Conservation (phyloP, 2,329 filamentous ascomycete genomes). For the Neofusicoccum laricinum region DNA sequence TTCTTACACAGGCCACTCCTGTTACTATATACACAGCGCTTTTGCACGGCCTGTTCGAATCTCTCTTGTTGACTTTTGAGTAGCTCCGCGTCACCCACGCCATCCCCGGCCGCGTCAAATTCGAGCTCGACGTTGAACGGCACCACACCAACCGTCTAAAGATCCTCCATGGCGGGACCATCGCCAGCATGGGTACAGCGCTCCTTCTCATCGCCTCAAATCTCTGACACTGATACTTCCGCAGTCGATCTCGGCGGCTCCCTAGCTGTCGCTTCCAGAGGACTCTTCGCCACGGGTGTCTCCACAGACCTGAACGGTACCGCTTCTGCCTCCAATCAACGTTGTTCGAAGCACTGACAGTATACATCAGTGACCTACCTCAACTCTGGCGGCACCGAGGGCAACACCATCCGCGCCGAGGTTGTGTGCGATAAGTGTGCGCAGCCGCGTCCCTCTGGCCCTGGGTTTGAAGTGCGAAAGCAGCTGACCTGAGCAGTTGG, state of each 20-base stretch:
- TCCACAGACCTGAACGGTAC: conserved; percentile 63
- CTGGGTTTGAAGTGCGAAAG: neutral
- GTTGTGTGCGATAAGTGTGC: conserved; percentile 64
- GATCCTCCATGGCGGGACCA: conserved; percentile 74
- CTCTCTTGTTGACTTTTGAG: neutral
- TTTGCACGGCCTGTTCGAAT: neutral
- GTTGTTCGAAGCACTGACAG: neutral
- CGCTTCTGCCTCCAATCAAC: neutral
- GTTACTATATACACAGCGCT: too few species aligned
- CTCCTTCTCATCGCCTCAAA: neutral
- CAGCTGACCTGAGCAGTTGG: conserved; percentile 46
- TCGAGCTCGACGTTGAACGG: conserved; percentile 71
- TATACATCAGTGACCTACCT: conserved; percentile 58
- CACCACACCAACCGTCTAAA: conserved; percentile 78
- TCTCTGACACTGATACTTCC: neutral
- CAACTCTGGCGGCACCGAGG: conserved; percentile 61
- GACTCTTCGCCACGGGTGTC: conserved; percentile 64
- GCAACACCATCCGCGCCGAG: conserved; percentile 59
- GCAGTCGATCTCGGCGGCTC: conserved; percentile 64
- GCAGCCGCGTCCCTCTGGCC: conserved; percentile 17
- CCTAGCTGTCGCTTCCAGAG: conserved; percentile 62
- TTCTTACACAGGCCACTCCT: too few species aligned
- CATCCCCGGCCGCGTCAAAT: conserved; percentile 65
- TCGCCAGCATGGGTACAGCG: conserved; percentile 63
- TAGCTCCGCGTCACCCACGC: conserved; percentile 68